Evolutionary conservation across 2,329 filamentous ascomycete species (phyloP).

Genomic region (Aspergillus ustus): DNA sequence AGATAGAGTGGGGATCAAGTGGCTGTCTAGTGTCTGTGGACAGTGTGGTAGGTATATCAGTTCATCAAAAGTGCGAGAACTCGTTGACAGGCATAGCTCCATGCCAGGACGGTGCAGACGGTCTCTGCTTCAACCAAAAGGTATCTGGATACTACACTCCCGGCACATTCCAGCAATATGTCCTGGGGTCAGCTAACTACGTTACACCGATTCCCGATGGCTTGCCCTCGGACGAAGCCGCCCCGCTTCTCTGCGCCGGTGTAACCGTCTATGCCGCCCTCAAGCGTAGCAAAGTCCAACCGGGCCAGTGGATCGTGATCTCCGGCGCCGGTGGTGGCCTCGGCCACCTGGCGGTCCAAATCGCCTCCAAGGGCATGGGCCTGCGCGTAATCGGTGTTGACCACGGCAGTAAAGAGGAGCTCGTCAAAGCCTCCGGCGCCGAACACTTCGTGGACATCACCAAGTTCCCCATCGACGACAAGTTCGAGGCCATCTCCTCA

Average conservation of each 20-base stretch:
- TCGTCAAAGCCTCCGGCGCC: slow-evolving; percentile 65
- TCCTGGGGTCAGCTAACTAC: slow-evolving; percentile 66
- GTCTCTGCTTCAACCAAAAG: slow-evolving; percentile 59
- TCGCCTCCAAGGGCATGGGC: slow-evolving; percentile 64
- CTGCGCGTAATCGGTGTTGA: slow-evolving; percentile 70
- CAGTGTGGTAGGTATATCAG: slow-evolving; percentile 48
- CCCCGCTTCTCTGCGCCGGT: slow-evolving; percentile 70
- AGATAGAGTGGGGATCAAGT: slow-evolving; percentile 73
- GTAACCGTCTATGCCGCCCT: slow-evolving; percentile 71
- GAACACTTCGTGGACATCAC: slow-evolving; percentile 70
- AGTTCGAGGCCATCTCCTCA: slow-evolving; percentile 54
- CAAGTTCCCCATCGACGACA: slow-evolving; percentile 51
- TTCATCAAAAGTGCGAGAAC: neutral
- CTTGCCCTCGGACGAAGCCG: slow-evolving; percentile 63
- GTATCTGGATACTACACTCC: slow-evolving; percentile 70
- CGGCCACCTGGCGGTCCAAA: slow-evolving; percentile 68
- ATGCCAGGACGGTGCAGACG: slow-evolving; percentile 61
- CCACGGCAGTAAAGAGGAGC: slow-evolving; percentile 62
- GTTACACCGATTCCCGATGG: slow-evolving; percentile 71
- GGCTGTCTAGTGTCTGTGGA: slow-evolving; percentile 63
- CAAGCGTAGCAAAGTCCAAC: slow-evolving; percentile 62
- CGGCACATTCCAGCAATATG: slow-evolving; percentile 75
- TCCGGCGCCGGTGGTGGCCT: slow-evolving; percentile 66
- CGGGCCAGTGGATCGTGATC: slow-evolving; percentile 66
- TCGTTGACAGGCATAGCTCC: slow-evolving; percentile 36